phyloP scores from a whole-genome alignment of 345 rosid species.

The Fremontodendron californicum region DNA sequence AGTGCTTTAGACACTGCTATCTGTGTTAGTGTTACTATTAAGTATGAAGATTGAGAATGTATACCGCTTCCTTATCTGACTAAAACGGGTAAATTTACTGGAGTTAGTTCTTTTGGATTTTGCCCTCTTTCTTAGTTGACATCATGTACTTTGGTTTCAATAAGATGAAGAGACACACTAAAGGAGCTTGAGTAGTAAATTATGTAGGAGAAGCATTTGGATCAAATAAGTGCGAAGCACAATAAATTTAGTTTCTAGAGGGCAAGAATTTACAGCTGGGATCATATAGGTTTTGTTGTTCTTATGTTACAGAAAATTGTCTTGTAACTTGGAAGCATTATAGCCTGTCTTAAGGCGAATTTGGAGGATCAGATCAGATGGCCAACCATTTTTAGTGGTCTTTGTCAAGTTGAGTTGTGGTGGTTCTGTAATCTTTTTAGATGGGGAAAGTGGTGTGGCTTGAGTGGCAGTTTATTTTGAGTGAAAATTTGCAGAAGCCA shows the following conservation, averaged over 20 bases:
- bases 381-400: neutral
- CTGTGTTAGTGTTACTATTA: too few species aligned
- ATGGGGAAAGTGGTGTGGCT: neutral
- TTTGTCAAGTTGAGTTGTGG: neutral
- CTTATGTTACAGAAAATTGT: neutral
- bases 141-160: neutral
- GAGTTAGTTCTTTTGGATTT: neutral
- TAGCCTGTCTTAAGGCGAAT: neutral
- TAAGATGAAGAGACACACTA: neutral
- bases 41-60: neutral
- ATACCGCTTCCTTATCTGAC: neutral
- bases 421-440: neutral
- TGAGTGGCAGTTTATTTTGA: neutral
- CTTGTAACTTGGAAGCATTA: neutral
- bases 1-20: too few species aligned
- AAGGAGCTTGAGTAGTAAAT: neutral
- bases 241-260: neutral
- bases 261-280: neutral
- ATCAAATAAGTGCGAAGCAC: neutral
- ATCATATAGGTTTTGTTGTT: neutral
- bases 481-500: neutral
- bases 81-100: neutral
- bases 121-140: neutral
- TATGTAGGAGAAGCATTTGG: neutral
- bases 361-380: neutral